Percentiles rank a stretch among this genome's conserved stretches.
Conservation (phyloP, 805 yeast genomes). For the Ogataea pini region DNA sequence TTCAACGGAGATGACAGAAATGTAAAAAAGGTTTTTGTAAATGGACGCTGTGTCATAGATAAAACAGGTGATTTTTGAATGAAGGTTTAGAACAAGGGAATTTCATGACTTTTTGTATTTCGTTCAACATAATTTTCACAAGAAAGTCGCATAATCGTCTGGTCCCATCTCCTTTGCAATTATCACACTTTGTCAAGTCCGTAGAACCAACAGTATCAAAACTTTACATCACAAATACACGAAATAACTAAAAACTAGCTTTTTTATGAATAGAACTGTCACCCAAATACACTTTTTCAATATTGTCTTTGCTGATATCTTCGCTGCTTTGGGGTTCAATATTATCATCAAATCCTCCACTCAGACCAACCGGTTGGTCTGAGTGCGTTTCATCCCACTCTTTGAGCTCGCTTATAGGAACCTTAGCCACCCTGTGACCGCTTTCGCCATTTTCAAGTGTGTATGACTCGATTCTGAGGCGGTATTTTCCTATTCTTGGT, state of each 20-base stretch:
- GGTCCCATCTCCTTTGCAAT: no score
- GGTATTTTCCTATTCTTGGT: constrained; percentile 37
- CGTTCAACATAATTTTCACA: no score
- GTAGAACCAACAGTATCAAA: no score
- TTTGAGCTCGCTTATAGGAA: constrained; percentile 32
- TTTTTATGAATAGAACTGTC: background rate
- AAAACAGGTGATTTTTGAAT: constrained; percentile 25
- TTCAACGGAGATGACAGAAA: constrained; percentile 91
- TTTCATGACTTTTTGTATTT: no score
- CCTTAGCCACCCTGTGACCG: constrained; percentile 43
- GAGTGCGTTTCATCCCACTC: constrained; percentile 35
- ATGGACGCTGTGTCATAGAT: constrained; percentile 61
- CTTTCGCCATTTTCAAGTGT: constrained; percentile 39
- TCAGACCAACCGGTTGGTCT: background rate
- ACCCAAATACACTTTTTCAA: background rate
- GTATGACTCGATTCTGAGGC: constrained; percentile 35
- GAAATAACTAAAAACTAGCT: background rate
- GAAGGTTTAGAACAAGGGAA: no score
- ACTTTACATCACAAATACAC: no score
- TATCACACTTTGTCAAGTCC: no score
- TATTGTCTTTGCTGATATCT: background rate
- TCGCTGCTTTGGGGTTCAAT: background rate
- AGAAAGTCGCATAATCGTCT: no score
- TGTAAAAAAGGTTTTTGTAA: constrained; percentile 73
- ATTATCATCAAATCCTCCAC: constrained; percentile 4